Evolutionary conservation across 352 stramenopile genomes (phyloP), one percentile per base, ranked within the genome.

Genomic region (Globisporangium viniferum): DNA sequence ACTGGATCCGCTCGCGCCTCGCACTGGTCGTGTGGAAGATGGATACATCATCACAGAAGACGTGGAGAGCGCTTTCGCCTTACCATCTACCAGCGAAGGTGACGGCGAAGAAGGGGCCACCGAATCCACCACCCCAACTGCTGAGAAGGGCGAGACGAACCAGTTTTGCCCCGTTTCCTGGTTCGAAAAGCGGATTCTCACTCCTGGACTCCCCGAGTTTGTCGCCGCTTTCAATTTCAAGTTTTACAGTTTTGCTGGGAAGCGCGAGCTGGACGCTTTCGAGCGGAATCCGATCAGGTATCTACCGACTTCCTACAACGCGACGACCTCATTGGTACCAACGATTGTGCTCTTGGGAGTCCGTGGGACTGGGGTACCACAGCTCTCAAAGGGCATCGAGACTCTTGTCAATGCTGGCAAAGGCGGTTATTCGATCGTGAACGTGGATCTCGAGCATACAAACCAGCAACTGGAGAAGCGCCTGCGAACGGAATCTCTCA

Each of bases 151-250:
- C 6, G 83, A 88, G 56, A 86, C 77, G 24, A 80, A 67, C 3
- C 82, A 74, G 9, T 93, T 85, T 57, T 93, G 85, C 18, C 68
- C 82, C 7, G 85, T 93, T 14, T 75, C 80, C n/a, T 93, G 82
- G 85, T 10, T 31, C 20, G 73, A 61, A 0, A 80, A 78, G 57
- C 59, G 66, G 0, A 10, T 76, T 1, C 65, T 92, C 10, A 65
- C 88, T 10, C 81, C 84, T 60, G 86, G 86, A 20, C 58, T 74
- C 0, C 65, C 78, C 3, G 44, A 72, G 24, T 81, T 73, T 41
- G 73, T 88, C 41, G 73, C 70, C 7, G 80, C 69, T 3, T 86
- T 84, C 60, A 57, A 66, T 18, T 75, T 86, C 24, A 72, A 77
- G 18, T 76, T 88, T 22, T 93, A 91, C 48, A 70, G 78, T 1